phyloP scores from a whole-genome alignment of 805 yeast genomes.

The Nakazawaea ishiwadae region DNA sequence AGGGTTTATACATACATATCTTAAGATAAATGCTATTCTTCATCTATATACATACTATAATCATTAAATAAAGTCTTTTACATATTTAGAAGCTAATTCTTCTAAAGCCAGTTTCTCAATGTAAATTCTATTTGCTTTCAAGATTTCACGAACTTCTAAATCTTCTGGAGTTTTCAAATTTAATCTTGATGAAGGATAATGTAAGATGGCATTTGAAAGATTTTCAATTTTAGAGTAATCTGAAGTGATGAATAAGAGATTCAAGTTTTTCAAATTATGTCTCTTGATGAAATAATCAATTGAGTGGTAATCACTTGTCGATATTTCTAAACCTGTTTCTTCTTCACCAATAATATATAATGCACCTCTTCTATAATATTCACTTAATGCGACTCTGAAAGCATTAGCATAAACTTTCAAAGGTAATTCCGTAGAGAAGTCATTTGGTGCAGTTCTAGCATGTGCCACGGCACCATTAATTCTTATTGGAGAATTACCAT shows the following conservation, averaged over 20 bases:
- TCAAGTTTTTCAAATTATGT: conserved; percentile 46
- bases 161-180: conserved; percentile 71
- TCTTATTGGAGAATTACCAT: conserved; percentile 89
- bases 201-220: conserved; percentile 53
- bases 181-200: conserved; percentile 43
- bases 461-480: conserved; percentile 86
- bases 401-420: conserved; percentile 70
- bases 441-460: conserved; percentile 88
- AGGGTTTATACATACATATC: too few relatives aligned
- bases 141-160: conserved; percentile 76
- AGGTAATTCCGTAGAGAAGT: conserved; percentile 77
- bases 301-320: conserved; percentile 25
- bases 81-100: conserved; percentile 39
- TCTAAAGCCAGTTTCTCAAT: conserved; percentile 71
- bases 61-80: conserved; percentile 1
- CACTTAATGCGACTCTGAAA: conserved; percentile 75
- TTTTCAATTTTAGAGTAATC: conserved; percentile 40
- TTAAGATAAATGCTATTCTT: too few relatives aligned
- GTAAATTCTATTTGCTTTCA: conserved; percentile 71
- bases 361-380: conserved; percentile 71
- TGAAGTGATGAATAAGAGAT: conserved; percentile 65
- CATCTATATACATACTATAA: conserved; percentile 1
- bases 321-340: conserved; percentile 20
- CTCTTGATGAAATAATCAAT: conserved; percentile 33
- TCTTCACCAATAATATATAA: conserved; percentile 59